phyloP scores from a whole-genome alignment of 345 rosid species.

The Gossypium arboreum region DNA sequence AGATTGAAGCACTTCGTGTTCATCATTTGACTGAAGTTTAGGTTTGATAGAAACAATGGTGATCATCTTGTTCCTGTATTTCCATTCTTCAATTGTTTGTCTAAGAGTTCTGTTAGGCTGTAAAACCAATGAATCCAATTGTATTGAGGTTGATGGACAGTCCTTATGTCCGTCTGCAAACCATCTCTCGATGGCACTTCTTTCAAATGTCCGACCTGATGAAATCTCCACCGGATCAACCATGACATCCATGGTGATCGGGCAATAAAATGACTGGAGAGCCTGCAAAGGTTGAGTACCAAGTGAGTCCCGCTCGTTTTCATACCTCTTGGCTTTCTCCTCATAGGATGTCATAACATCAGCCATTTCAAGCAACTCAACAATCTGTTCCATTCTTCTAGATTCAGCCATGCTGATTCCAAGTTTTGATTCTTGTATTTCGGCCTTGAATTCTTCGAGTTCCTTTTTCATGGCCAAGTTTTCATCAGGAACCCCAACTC shows the following conservation, averaged over 20 bases:
- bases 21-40: constrained; percentile 25
- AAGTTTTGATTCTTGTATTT: constrained; percentile 17
- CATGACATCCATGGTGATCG: constrained; percentile 27
- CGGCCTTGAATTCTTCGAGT: constrained; percentile 20
- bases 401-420: constrained; percentile 16
- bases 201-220: constrained; percentile 26
- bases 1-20: constrained; percentile 21
- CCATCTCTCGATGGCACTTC: constrained; percentile 27
- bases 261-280: constrained; percentile 27
- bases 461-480: constrained; percentile 11
- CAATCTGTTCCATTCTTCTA: constrained; percentile 18
- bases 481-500: constrained; percentile 15
- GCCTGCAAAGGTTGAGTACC: constrained; percentile 22
- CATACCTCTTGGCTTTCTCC: constrained; percentile 22
- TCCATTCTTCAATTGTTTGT: constrained; percentile 29
- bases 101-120: constrained; percentile 27
- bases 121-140: constrained; percentile 15
- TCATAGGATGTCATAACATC: constrained; percentile 23
- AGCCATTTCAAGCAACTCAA: constrained; percentile 22
- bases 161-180: constrained; percentile 22
- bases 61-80: constrained; percentile 24
- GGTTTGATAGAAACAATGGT: constrained; percentile 24
- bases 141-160: constrained; percentile 18
- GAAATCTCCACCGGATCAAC: constrained; percentile 30
- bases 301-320: constrained; percentile 8